Base-by-base conservation (phyloP, 345 rosid genomes). In the Gossypium herbaceum region DNA sequence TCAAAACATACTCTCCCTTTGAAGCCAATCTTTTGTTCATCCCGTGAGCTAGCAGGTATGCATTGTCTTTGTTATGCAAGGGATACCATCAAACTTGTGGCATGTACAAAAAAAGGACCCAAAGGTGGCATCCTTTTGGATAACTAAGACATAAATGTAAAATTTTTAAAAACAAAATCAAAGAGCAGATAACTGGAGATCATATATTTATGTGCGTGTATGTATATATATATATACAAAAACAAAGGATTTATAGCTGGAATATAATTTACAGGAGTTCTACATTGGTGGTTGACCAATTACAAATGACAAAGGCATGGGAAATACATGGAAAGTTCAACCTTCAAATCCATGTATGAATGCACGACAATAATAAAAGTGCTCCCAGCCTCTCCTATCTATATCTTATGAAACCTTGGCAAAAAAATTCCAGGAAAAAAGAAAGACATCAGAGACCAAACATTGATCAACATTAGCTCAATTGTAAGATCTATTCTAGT, bases 1-100 rank as follows among this genome's bases (percentile, higher is more conserved):
- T 51, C 78, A 83, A 20, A 85, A 88, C 69, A 73, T 85, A 51
- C 82, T 74, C 56, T 88, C 90, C 16, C 81, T 83, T 24, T 87
- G 77, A 88, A 71, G 75, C 48, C 64, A 62, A 25, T 52, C 34
- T 51, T n/a, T n/a, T 39, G 61, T 73, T 73, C 43, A 13, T 34
- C 27, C 58, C 20, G 47, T 47, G 34, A 24, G 16, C 39, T 22
- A 27, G 55, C 55, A 45, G 71, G 55, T 67, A 45, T 67, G 55
- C 55, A 22, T 45, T 27, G 29, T 47, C 55, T 66, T 66, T 45
- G 17, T 66, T 43, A 66, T 44, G 71, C 71, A n/a, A 13, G n/a
- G 48, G 58, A 57, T 15, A 41, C 54, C 66, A 13, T 67, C 27
- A 6, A 19, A n/a, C 71, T 60, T n/a, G n/a, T 69, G 62, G 27